Base-by-base conservation (phyloP, 1,139 yeast species). In the Starmera stellimalicola region DNA sequence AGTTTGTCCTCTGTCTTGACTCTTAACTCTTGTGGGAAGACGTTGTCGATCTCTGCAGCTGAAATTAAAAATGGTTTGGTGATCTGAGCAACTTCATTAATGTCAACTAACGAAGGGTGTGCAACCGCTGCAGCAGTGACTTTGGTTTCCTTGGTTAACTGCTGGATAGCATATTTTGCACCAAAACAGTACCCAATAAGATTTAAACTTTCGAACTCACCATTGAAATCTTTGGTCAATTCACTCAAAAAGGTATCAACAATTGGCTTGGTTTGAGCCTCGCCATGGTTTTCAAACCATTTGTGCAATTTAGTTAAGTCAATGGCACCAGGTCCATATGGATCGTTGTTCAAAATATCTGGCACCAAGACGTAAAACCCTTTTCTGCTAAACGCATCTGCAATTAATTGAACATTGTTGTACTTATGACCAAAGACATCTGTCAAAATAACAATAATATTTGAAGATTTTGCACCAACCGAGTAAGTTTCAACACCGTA, bases 141-240 rank as follows among this genome's bases (percentile, higher is more conserved):
- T 11, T 57, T 45, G 16, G 77, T 78, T 18, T 51, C 61, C 14
- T 57, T 55, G 2, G 70, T 58, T 33, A 79, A 58, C 37, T 77
- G 67, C 37, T 68, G 73, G 32, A 79, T 51, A 19, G 69, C 74
- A 43, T 62, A 76, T 55, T 77, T 79, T 33, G 87, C 95, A 49
- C 95, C 95, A 47, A 67, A 85, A 61, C 95, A 87, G 65, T 83
- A 77, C 15, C 95, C 95, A 35, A 80, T 60, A 15, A 74, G 73
- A 33, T 67, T 77, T 18, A 79, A 41, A 44, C 66, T 73, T 36
- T 67, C 59, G 9, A 83, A 79, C 5, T 60, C 53, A 34, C 58
- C 54, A 35, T 68, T 71, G n/a, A n/a, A n/a, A 23, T 51, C 46
- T 40, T 62, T 67, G 39, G 78, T 55, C 3, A 52, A 49, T 2